These are phyloP conservation scores for Albophoma yamanashiensis DNA, from an alignment of 2,329 filamentous ascomycete genomes.

Conservation along the genomic window DNA sequence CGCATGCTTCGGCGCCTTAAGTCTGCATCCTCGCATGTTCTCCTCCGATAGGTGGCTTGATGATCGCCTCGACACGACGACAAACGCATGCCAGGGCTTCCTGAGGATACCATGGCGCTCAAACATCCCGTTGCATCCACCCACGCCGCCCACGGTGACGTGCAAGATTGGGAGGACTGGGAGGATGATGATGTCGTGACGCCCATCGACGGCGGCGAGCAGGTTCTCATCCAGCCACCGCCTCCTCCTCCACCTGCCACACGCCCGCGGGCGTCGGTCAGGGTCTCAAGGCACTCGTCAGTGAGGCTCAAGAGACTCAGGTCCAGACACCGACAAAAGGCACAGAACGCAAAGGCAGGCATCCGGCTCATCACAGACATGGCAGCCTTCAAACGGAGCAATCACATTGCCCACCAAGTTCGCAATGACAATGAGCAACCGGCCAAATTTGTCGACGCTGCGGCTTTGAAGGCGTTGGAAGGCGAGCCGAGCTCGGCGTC, in stretches of 20 bases:
- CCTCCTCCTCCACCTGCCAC: constrained; percentile 4
- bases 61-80: neutral
- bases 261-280: constrained; percentile 7
- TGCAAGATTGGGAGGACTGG: constrained; percentile 44
- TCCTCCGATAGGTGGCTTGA: neutral
- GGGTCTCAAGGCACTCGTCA: constrained; percentile 23
- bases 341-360: constrained; percentile 48
- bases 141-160: constrained; percentile 6
- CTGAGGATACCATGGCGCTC: constrained; percentile 7
- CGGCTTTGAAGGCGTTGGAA: constrained; percentile 48
- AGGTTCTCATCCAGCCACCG: constrained; percentile 11
- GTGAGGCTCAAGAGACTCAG: constrained; percentile 36
- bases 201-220: constrained; percentile 26
- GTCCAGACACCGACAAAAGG: constrained; percentile 50
- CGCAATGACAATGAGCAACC: constrained; percentile 19
- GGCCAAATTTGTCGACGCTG: constrained; percentile 45
- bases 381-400: constrained; percentile 36
- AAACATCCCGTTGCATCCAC: constrained; percentile 7
- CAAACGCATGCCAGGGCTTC: neutral
- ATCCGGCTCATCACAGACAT: constrained; percentile 64
- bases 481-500: constrained; percentile 42
- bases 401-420: constrained; percentile 22
- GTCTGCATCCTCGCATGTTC: neutral
- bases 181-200: constrained; percentile 35
- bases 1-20: neutral